These are phyloP conservation scores for Oleoguttula mirabilis DNA, from an alignment of 495 filamentous ascomycete species.

Conservation along the genomic window DNA sequence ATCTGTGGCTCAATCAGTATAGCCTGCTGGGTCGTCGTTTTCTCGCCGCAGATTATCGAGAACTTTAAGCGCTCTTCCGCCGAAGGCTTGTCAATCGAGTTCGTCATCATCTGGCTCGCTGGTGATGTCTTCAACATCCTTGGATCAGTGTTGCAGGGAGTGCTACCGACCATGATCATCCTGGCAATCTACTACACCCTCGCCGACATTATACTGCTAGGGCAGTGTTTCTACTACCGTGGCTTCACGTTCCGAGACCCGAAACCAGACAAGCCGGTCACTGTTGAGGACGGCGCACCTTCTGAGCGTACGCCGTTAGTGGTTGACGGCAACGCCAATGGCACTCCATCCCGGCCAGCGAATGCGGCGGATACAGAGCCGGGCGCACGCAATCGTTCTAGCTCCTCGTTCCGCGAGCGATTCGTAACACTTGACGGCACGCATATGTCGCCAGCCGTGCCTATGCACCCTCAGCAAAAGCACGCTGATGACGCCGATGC, in stretches of 20 bases:
- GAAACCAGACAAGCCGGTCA: slow-evolving; percentile 1
- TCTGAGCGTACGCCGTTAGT: slow-evolving; percentile 21
- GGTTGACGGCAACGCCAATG: slow-evolving; percentile 14
- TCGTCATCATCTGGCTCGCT: slow-evolving; percentile 79
- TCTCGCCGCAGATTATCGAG: slow-evolving; percentile 91
- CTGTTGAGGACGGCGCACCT: slow-evolving; percentile 7
- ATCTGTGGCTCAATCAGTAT: slow-evolving; percentile 92
- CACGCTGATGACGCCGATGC: slow-evolving; percentile 1
- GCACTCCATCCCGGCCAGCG: neutral
- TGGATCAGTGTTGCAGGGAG: slow-evolving; percentile 82
- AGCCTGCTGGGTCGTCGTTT: slow-evolving; percentile 95
- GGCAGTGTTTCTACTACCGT: slow-evolving; percentile 88
- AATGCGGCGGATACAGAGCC: slow-evolving; percentile 15
- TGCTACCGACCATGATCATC: slow-evolving; percentile 93
- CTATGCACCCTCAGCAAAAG: slow-evolving; percentile 13
- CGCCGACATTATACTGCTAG: slow-evolving; percentile 76
- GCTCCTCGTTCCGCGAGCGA: slow-evolving; percentile 33
- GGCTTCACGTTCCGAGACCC: slow-evolving; percentile 59
- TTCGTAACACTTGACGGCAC: slow-evolving; percentile 36
- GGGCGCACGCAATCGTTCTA: slow-evolving; percentile 15
- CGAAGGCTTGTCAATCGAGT: slow-evolving; percentile 78
- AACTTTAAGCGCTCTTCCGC: slow-evolving; percentile 81
- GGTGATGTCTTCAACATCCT: slow-evolving; percentile 97
- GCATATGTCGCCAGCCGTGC: slow-evolving; percentile 54
- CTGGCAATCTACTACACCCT: slow-evolving; percentile 91